phyloP scores from a whole-genome alignment of 2,329 filamentous ascomycete species.

The Colletotrichum tropicicola region DNA sequence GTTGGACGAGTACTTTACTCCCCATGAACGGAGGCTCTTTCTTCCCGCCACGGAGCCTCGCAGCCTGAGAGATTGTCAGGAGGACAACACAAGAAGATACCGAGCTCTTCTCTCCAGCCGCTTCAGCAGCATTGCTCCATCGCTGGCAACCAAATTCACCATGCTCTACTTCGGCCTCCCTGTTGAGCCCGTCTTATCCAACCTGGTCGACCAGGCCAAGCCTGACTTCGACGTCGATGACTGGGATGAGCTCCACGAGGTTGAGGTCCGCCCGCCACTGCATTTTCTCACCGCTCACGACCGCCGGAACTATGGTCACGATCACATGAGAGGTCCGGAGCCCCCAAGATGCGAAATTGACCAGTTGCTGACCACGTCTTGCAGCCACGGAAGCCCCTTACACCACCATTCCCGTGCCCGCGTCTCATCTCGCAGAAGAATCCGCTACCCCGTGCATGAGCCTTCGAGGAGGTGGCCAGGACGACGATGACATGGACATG shows the following conservation, averaged over 20 bases:
- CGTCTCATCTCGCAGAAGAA: slow-evolving; percentile 1
- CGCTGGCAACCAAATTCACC: slow-evolving; percentile 51
- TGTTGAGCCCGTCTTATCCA: slow-evolving; percentile 45
- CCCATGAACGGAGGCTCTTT: slow-evolving; percentile 43
- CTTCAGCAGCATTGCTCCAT: slow-evolving; percentile 39
- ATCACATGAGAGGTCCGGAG: slow-evolving; percentile 26
- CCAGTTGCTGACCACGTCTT: neutral
- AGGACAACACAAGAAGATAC: slow-evolving; percentile 40
- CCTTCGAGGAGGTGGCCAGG: slow-evolving; percentile 21
- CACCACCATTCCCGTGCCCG: slow-evolving; percentile 18
- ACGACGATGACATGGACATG: slow-evolving; percentile 8
- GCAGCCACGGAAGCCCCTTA: slow-evolving; percentile 30
- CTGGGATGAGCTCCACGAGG: slow-evolving; percentile 31
- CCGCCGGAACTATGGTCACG: slow-evolving; percentile 40
- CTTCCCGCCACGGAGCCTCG: slow-evolving; percentile 35
- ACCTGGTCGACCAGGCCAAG: slow-evolving; percentile 33
- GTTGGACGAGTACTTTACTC: slow-evolving; percentile 43
- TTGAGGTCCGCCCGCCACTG: slow-evolving; percentile 37
- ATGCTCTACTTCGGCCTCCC: slow-evolving; percentile 58
- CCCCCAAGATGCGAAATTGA: neutral
- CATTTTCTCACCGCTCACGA: slow-evolving; percentile 43
- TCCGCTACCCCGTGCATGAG: neutral
- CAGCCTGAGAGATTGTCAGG: slow-evolving; percentile 42
- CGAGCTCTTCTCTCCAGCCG: slow-evolving; percentile 38
- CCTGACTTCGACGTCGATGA: slow-evolving; percentile 34